These are phyloP conservation scores for Pythium brachiatum DNA, from an alignment of 352 stramenopile species.

Conservation along the genomic window DNA sequence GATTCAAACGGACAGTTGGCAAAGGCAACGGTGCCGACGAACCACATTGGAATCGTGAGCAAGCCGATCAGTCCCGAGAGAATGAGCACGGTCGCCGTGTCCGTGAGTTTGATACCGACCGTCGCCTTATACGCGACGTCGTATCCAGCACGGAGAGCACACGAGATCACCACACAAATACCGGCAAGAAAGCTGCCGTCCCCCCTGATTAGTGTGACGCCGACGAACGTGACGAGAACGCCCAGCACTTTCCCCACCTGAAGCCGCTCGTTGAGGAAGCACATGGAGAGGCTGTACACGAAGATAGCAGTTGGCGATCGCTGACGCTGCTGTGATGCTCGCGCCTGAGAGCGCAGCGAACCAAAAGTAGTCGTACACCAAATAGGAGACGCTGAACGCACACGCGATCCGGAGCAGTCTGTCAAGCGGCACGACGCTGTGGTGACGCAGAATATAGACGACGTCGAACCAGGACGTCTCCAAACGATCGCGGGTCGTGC, in stretches of 20 bases:
- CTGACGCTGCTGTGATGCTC: conserved; percentile 34
- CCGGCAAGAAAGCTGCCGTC: conserved; percentile 33
- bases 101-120: conserved; percentile 35
- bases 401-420: conserved; percentile 29
- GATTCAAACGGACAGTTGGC: conserved; percentile 29
- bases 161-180: conserved; percentile 37
- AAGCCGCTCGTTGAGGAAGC: conserved; percentile 36
- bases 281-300: conserved; percentile 60
- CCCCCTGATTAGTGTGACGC: conserved; percentile 32
- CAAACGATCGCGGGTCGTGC: not conserved
- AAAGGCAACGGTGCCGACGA: conserved; percentile 36
- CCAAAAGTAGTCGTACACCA: conserved; percentile 52
- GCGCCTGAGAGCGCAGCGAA: conserved; percentile 38
- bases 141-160: conserved; percentile 39
- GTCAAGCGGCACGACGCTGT: conserved; percentile 27
- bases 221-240: conserved; percentile 36
- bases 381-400: conserved; percentile 37
- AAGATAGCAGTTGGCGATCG: conserved; percentile 58
- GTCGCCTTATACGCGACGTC: conserved; percentile 36
- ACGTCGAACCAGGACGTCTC: conserved; percentile 22
- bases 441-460: conserved; percentile 22
- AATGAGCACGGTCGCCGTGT: conserved; percentile 41
- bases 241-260: conserved; percentile 31
- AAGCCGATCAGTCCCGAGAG: conserved; percentile 40
- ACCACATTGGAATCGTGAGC: conserved; percentile 42